Base-by-base conservation (phyloP, 148 eudicot genomes). In the Vaccinium corymbosum region DNA sequence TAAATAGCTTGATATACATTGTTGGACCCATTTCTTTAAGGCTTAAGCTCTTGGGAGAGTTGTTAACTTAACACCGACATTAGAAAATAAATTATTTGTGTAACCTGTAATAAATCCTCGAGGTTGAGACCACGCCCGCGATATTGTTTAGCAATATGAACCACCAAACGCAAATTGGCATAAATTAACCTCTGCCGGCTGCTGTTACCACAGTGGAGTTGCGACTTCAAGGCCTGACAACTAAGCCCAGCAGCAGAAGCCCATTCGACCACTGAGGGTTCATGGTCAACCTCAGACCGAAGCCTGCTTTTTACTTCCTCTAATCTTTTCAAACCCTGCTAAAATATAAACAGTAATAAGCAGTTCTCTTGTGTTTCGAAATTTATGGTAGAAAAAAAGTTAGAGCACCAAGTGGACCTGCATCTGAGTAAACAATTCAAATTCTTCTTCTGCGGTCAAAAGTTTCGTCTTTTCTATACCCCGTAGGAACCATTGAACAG, bases 91-190 rank as follows among this genome's bases (percentile, higher is more conserved):
- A 32, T 29, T 50, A 5, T 61, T 57, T 22, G 32, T 61, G 75
- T 85, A 59, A 97, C 99, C 99, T 94, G 99, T 89, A 97, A 72
- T 80, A 97, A 90, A 91, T 93, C 98, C 80, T 92, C 92, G 82
- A 97, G 89, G 89, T 86, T 85, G 71, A 97, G 94, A 64, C 99
- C 99, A 77, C 94, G 93, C 5, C 94, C 94, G 66, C 88, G 92
- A 90, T 94, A 94, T 81, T 93, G 91, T 89, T 93, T 97, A 81
- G 98, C 99, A 88, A 97, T 90, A 89, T 93, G 91, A 82, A 94
- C 99, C 84, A 97, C 99, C 97, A 97, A 80, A 46, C 99, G 95
- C 66, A 92, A 88, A 85, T 97, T 97, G 82, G 98, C 92, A 87
- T 84, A 83, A 72, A 97, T 92, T 87, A 97, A 83, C 88, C 90